Evolutionary conservation across 345 rosid species (phyloP), one percentile per base, ranked within the genome.

Genomic region (Pistacia vera): DNA sequence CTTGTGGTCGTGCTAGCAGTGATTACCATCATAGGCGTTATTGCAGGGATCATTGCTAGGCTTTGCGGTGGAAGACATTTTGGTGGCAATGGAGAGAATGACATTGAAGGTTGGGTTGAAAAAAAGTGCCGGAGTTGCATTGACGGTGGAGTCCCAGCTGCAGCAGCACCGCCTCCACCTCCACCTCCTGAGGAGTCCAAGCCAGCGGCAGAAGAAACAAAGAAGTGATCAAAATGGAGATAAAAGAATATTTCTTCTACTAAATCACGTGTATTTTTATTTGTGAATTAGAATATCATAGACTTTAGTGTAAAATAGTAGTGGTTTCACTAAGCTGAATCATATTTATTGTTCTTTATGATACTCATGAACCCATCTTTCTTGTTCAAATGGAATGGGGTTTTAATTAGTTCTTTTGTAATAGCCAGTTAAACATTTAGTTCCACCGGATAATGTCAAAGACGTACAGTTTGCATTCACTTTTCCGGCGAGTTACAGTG

Each of bases 31-130:
- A 60, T 90, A 55, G 92, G 82, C 0, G 93, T 93, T 64, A 62
- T 92, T 71, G 93, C 92, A 7, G 97, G 99, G 38, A 84, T 92
- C 63, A 63, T 95, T 8, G 96, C 96, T 36, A 81, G 98, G 35
- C 70, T 95, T 0, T 95, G 94, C 65, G 93, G 96, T 0, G 97
- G 97, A 41, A 80, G 92, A 58, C 96, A 85, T 81, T 85, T 87
- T 61, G 91, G 86, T 41, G 85, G 85, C 49, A 82, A 83, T 36
- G 92, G 97, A 35, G 97, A 91, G 82, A 81, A 85, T 58, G 94
- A 93, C 81, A 83, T 93, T 2, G 99, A 95, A 86, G 94, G 98
- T 20, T 95, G 98, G 98, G 90, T 93, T 10, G 98, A 95, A 77
- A 86, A 80, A 22, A 90, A 81, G 78, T 93, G 99, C 68, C 83